Evolutionary conservation across 1,284 basidiomycete species (phyloP).

Genomic region (Moesziomyces parantarcticus): DNA sequence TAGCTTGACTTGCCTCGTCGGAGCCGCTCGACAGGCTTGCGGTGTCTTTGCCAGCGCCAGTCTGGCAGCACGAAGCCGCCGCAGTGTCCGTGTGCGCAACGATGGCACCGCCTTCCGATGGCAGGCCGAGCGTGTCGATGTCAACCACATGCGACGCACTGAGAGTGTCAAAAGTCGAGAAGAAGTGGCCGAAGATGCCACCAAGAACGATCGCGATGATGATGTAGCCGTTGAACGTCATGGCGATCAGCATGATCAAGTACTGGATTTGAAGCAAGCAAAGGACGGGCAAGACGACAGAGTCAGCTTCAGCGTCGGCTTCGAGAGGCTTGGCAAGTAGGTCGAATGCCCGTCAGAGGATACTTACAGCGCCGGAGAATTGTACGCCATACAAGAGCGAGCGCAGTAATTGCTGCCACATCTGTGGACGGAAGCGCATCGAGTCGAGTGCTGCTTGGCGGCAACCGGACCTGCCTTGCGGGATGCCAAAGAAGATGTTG

Average conservation of each 20-base stretch:
- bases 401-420: conserved; percentile 58
- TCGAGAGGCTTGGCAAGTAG: no score
- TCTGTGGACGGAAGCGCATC: conserved; percentile 40
- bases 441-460: conserved; percentile 38
- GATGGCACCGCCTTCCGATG: conserved; percentile 8
- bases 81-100: not conserved
- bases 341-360: not conserved
- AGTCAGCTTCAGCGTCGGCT: not conserved
- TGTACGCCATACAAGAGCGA: conserved; percentile 56
- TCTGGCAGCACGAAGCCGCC: conserved; percentile 21
- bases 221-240: conserved; percentile 65
- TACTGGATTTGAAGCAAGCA: conserved; percentile 23
- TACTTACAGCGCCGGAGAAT: conserved; percentile 57
- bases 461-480: conserved; percentile 13
- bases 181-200: conserved; percentile 60
- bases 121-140: conserved; percentile 24
- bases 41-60: conserved; percentile 9
- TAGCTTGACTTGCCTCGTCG: conserved; percentile 27
- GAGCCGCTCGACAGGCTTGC: conserved; percentile 30
- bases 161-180: conserved; percentile 58
- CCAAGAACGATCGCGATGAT: conserved; percentile 60
- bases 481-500: conserved; percentile 42
- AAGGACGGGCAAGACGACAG: conserved; percentile 1
- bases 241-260: conserved; percentile 62
- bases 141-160: conserved; percentile 39